These are phyloP conservation scores for Fusarium clavum DNA, from an alignment of 2,329 filamentous ascomycete genomes.

Conservation along the genomic window DNA sequence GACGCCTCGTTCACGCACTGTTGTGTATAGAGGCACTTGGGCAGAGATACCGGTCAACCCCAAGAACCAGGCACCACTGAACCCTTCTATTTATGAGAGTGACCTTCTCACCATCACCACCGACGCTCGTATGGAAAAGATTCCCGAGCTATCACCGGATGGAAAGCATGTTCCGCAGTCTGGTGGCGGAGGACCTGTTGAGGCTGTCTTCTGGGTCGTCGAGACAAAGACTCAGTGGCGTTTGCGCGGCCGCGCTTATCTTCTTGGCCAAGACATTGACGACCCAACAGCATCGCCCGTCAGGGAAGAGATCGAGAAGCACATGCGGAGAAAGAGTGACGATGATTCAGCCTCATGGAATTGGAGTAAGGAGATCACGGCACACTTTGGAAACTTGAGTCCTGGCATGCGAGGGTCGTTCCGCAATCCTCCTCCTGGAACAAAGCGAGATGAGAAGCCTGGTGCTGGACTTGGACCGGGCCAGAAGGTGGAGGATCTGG, in stretches of 20 bases:
- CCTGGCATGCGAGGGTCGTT: conserved; percentile 84
- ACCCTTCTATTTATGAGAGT: conserved; percentile 76
- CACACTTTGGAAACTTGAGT: conserved; percentile 89
- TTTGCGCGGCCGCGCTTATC: conserved; percentile 78
- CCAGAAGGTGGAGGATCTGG: conserved; percentile 75
- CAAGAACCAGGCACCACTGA: conserved; percentile 77
- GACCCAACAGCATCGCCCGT: conserved; percentile 57
- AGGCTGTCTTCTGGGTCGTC: conserved; percentile 85
- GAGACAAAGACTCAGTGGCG: conserved; percentile 84
- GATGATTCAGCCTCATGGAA: conserved; percentile 70
- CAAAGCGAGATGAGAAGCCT: conserved; percentile 64
- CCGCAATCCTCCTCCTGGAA: conserved; percentile 77
- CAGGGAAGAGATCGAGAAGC: conserved; percentile 67
- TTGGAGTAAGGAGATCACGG: conserved; percentile 83
- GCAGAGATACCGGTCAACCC: conserved; percentile 76
- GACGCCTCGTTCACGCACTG: conserved; percentile 75
- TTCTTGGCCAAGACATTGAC: conserved; percentile 78
- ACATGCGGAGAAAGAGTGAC: conserved; percentile 65
- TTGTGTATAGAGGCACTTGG: conserved; percentile 89
- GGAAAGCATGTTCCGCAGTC: conserved; percentile 56
- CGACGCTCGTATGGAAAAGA: conserved; percentile 88
- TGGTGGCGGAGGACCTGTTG: conserved; percentile 77
- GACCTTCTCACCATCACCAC: conserved; percentile 88
- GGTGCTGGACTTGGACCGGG: conserved; percentile 60
- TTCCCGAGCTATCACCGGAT: conserved; percentile 70